Percentiles rank a stretch among this genome's conserved stretches.
Evolutionary conservation across 352 stramenopile species (phyloP).

Genomic region (Nothophytophthora sp.): DNA sequence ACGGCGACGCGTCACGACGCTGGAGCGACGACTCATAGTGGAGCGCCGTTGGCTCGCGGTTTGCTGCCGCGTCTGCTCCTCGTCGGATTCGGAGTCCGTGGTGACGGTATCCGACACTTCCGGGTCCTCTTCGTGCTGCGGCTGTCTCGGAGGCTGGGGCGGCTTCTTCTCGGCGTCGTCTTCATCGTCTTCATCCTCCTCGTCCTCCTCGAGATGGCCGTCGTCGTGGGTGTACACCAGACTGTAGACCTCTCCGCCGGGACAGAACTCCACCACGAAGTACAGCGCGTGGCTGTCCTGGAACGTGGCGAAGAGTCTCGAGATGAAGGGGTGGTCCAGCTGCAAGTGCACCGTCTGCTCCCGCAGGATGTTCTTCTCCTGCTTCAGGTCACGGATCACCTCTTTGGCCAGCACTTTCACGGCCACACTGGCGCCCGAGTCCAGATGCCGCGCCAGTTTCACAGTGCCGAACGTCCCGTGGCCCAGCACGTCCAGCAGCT

Average conservation of each 20-base stretch:
- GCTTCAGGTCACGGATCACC: constrained; percentile 48
- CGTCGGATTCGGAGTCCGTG: constrained; percentile 45
- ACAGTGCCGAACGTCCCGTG: constrained; percentile 74
- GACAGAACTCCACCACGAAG: constrained; percentile 76
- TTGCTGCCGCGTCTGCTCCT: constrained; percentile 26
- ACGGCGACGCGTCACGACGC: constrained; percentile 14
- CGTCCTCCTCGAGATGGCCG: constrained; percentile 23
- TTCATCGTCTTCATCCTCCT: constrained; percentile 13
- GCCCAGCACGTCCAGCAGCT: constrained; percentile 65
- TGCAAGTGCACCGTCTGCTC: constrained; percentile 68
- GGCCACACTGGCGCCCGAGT: constrained; percentile 53
- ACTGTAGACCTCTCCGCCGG: constrained; percentile 84
- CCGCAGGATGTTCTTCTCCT: constrained; percentile 70
- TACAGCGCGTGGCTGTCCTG: constrained; percentile 75
- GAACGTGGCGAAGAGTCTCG: constrained; percentile 65
- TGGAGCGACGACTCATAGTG: constrained; percentile 2
- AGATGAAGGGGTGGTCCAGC: constrained; percentile 63
- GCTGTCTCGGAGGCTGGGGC: constrained; percentile 1
- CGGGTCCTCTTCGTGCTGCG: constrained; percentile 15
- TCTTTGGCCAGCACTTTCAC: constrained; percentile 58
- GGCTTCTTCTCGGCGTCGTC: constrained; percentile 19
- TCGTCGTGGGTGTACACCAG: constrained; percentile 70
- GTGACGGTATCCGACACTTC: constrained; percentile 24
- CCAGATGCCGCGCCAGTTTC: constrained; percentile 59
- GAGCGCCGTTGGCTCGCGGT: neutral